Evolutionary conservation across 768 basidiomycete genomes (phyloP), one percentile per base, ranked within the genome.

Genomic region (Tulasnella sp.): DNA sequence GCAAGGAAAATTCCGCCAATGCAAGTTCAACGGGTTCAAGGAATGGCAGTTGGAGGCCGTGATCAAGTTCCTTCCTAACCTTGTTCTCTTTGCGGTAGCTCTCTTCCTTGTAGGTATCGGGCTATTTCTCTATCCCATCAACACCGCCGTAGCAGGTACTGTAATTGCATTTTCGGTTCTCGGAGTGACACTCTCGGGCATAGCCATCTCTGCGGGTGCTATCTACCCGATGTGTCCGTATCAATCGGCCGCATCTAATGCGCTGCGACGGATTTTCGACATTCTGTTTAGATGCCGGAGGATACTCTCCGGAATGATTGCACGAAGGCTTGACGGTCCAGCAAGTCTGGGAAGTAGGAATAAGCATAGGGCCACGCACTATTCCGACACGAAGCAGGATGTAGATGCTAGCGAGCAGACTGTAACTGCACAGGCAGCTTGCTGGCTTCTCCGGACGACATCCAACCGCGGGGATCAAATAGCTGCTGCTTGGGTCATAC

Each of bases 131-230:
- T 48, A 21, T n/a, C 34, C 44, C 2, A 76, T 76, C 75, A 56
- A 76, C 46, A 46, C 34, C 56, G 36, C 12, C 44, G 75, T 76
- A 3, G 75, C 75, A 27, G n/a, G 42, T 8, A 27, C n/a, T 31
- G 75, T 76, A 46, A 38, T 56, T 39, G 75, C 75, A 38, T 48
- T 76, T 34, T 46, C 75, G 38, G 18, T 18, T 38, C 9, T 76
- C 24, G 75, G 75, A 31, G 9, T 27, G 19, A 10, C 56, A 1
- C 8, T 48, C 19, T 76, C 34, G 16, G 42, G 42, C 46, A 46
- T 76, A 9, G 10, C 56, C 8, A 39, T 76, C 48, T 1, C 56
- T 36, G 75, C 75, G 18, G 75, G 73, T 1, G 44, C 73, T 14
- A 38, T 74, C 5, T 74, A 2, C n/a, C 73, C 73, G 12, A 7